Percentiles rank a stretch among this genome's conserved stretches.
phyloP scores from a whole-genome alignment of 2,329 filamentous ascomycete species.

The Ceratocystis harringtonii region DNA sequence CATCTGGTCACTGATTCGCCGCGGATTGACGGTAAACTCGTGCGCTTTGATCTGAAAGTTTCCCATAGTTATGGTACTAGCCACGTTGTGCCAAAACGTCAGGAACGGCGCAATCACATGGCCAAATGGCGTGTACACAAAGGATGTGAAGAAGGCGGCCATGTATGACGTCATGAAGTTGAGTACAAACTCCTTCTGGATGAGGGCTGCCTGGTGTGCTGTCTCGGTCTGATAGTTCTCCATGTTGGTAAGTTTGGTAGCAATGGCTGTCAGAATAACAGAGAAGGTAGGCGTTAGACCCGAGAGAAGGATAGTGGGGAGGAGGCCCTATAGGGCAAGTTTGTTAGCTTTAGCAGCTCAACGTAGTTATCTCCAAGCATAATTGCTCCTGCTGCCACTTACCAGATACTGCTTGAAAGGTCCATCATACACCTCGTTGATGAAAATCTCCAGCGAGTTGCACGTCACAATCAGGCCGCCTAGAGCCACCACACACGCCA shows the following conservation, averaged over 20 bases:
- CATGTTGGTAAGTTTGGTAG: constrained; percentile 59
- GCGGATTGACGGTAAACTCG: constrained; percentile 68
- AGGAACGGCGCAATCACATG: constrained; percentile 71
- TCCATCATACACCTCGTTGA: constrained; percentile 83
- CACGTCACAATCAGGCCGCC: constrained; percentile 72
- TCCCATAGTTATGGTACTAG: constrained; percentile 59
- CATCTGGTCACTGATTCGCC: constrained; percentile 74
- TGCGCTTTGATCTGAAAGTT: constrained; percentile 52
- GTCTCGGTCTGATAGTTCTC: constrained; percentile 87
- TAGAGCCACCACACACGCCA: constrained; percentile 55
- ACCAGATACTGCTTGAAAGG: constrained; percentile 76
- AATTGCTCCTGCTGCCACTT: constrained; percentile 23
- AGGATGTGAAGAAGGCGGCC: constrained; percentile 80
- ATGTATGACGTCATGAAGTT: constrained; percentile 96
- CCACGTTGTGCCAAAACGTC: constrained; percentile 61
- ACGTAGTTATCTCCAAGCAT: too few species aligned
- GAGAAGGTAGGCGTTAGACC: constrained; percentile 65
- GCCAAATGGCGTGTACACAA: constrained; percentile 88
- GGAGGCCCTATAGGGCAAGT: constrained; percentile 47
- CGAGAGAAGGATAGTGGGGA: constrained; percentile 80
- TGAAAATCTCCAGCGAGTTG: constrained; percentile 90
- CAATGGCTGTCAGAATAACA: constrained; percentile 58
- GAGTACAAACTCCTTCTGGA: constrained; percentile 85
- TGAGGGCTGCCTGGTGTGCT: constrained; percentile 67
- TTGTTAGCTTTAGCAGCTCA: neutral